phyloP scores from a whole-genome alignment of 768 basidiomycete genomes.

The Daedalea quercina region DNA sequence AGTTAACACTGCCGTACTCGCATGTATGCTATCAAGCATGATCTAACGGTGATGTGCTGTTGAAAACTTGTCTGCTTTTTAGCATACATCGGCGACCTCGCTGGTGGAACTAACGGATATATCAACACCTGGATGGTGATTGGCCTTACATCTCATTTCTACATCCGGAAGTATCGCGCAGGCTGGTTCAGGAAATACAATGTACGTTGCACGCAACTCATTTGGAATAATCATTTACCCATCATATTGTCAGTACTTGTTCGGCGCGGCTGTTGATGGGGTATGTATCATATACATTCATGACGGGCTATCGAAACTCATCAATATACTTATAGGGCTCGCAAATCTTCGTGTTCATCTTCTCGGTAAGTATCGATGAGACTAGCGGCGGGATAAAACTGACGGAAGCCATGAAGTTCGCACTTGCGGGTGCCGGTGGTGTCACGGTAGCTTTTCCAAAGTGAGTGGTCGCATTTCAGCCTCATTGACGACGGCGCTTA shows the following conservation, averaged over 20 bases:
- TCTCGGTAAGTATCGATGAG: background rate
- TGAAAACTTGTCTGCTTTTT: background rate
- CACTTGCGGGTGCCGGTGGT: background rate
- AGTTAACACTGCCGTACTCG: background rate
- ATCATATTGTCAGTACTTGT: background rate
- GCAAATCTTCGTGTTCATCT: constrained; percentile 3
- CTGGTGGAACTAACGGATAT: constrained; percentile 2
- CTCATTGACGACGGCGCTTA: background rate
- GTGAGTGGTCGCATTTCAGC: background rate
- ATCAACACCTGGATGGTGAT: constrained; percentile 4
- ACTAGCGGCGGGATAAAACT: background rate
- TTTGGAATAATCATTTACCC: background rate
- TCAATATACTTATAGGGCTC: background rate
- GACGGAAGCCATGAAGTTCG: background rate
- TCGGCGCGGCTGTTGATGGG: constrained; percentile 1
- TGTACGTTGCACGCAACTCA: background rate
- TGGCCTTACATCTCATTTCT: constrained; percentile 3
- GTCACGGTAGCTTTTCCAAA: background rate
- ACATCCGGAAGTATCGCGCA: constrained; percentile 4
- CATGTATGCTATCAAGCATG: background rate
- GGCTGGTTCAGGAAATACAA: constrained; percentile 4
- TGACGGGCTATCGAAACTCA: background rate
- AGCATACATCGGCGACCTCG: constrained; percentile 1
- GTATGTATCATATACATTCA: background rate
- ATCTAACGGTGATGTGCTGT: background rate